These are phyloP conservation scores for Tetraselmis chui DNA, from an alignment of 139 green algal species.

Conservation along the genomic window DNA sequence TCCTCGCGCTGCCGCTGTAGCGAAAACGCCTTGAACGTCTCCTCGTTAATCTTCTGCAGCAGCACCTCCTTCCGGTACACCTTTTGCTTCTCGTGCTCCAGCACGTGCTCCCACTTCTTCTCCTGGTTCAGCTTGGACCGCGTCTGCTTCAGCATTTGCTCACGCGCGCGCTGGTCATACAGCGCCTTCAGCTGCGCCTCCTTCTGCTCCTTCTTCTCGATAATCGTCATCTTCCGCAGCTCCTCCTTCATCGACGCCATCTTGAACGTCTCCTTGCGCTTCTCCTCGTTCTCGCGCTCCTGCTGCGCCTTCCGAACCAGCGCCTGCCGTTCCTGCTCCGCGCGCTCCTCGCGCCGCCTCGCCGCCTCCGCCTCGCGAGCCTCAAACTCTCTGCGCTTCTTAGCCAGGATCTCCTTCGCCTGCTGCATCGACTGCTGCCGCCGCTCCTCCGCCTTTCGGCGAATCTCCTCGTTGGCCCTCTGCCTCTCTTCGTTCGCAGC, in stretches of 20 bases:
- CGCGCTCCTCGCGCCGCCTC: background rate
- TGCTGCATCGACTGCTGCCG: background rate
- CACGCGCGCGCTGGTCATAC: background rate
- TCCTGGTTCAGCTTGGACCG: background rate
- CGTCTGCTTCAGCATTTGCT: background rate
- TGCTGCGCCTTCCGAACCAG: background rate
- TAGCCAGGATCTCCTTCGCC: background rate
- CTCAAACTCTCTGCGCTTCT: background rate
- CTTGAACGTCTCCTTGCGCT: background rate
- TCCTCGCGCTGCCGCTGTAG: background rate
- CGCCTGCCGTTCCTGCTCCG: background rate
- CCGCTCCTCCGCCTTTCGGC: background rate
- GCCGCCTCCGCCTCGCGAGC: background rate
- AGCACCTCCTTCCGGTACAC: background rate
- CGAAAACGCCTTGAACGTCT: background rate
- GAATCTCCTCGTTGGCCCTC: background rate
- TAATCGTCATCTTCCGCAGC: background rate
- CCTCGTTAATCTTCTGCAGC: background rate
- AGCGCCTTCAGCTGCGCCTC: background rate
- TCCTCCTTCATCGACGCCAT: background rate
- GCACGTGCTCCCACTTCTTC: background rate
- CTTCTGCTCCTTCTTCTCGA: background rate
- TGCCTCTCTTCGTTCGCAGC: background rate
- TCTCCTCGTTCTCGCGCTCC: background rate
- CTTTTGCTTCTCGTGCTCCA: background rate